Base-by-base conservation (phyloP, 2,329 filamentous ascomycete genomes). In the Cercospora beticola region DNA sequence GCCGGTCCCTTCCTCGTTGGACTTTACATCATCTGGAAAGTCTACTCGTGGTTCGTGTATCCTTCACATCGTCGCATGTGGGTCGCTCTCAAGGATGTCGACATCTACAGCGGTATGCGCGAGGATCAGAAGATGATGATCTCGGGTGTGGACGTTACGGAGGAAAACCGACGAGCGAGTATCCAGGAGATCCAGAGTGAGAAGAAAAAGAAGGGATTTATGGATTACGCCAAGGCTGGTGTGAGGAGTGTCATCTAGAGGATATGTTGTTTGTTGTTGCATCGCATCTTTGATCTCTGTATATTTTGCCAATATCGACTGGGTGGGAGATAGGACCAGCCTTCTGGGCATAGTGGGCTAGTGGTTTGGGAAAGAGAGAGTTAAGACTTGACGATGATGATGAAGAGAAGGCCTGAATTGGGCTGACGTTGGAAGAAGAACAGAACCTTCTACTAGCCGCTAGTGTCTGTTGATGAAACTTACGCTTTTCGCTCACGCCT, bases 21-120 rank as follows among this genome's bases (percentile, higher is more conserved):
- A 40, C 68, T 78, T 10, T 78, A 75, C 68, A 9, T 76, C 10
- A 40, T 67, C 23, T 78, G 73, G 74, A 78, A 78, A 70, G 36
- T 73, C n/a, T 78, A 72, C 68, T 65, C 64, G 52, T 74, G 71
- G 69, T 76, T 73, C 66, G 49, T n/a, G 8, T 56, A 65, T 12
- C 77, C 77, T 30, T 62, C 66, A 23, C 72, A 79, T 64, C 76
- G 78, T 28, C 73, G 75, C 40, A 60, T 78, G 52, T 79, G 70
- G 62, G 71, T 78, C 70, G 65, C 67, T 49, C 71, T 73, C 31
- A 77, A 73, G 67, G 73, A 79, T 30, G 79, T 80, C 43, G 78
- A 80, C 62, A 76, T 80, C 68, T 80, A 79, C 70, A 75, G 73
- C n/a, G 78, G 78, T 56, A 78, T 79, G 78, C 67, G 78, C 33